phyloP scores from a whole-genome alignment of 176 grass and related monocot genomes.

The Rhynchospora breviuscula region DNA sequence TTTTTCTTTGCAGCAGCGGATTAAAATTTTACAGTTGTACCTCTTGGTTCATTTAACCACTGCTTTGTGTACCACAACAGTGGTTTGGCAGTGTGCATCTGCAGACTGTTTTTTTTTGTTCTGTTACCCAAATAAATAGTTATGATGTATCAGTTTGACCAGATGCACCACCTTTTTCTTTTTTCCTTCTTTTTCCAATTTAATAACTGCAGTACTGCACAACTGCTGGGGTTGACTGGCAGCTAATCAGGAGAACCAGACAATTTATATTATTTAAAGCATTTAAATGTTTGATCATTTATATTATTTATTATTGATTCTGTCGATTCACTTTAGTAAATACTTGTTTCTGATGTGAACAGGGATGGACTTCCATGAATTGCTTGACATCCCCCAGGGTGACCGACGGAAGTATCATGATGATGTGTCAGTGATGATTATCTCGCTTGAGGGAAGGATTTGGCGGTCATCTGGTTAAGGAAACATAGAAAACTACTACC shows the following conservation, averaged over 20 bases:
- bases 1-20: not conserved
- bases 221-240: not conserved
- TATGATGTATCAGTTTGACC: not conserved
- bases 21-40: not conserved
- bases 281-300: not conserved
- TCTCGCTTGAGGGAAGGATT: slow-evolving; percentile 75
- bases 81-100: not conserved
- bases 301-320: not conserved
- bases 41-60: not conserved
- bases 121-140: not conserved
- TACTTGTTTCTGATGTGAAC: slow-evolving; percentile 2
- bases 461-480: slow-evolving; percentile 64
- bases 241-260: not conserved
- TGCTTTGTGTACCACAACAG: not conserved
- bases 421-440: slow-evolving; percentile 78
- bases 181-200: not conserved
- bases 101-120: not conserved
- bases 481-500: not conserved
- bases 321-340: not conserved
- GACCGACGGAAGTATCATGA: slow-evolving; percentile 75
- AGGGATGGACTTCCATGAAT: slow-evolving; percentile 85
- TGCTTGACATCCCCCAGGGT: slow-evolving; percentile 75
- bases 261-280: not conserved
- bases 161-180: too few relatives aligned
- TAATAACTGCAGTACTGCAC: not conserved